Evolutionary conservation across 2,329 filamentous ascomycete genomes (phyloP).

Genomic region (Fusarium sp.): DNA sequence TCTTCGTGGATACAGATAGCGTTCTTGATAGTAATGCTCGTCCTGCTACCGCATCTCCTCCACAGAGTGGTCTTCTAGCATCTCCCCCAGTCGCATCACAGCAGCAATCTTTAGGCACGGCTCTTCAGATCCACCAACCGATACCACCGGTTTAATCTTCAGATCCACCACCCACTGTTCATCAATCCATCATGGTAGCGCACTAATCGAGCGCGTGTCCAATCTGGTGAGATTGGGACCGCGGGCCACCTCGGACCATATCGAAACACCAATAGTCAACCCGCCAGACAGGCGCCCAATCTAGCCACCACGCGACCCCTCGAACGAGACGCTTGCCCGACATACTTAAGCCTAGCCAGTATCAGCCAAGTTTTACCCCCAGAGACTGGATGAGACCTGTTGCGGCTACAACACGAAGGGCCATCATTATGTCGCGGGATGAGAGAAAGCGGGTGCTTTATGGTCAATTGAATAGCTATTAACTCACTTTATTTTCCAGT

Average conservation of each 20-base stretch:
- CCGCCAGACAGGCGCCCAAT: conserved; percentile 41
- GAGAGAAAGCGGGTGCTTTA: too few species aligned
- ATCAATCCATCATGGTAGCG: conserved; percentile 30
- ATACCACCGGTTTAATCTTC: conserved; percentile 9
- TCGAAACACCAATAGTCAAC: conserved; percentile 33
- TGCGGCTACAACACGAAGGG: conserved; percentile 22
- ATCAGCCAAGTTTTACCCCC: conserved; percentile 11
- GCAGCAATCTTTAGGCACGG: conserved; percentile 28
- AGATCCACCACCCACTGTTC: conserved; percentile 9
- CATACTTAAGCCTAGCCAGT: neutral
- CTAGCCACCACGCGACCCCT: conserved; percentile 9
- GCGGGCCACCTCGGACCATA: conserved; percentile 41
- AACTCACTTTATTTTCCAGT: too few species aligned
- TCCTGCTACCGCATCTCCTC: conserved; percentile 20
- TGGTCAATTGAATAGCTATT: too few species aligned
- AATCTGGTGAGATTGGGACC: conserved; percentile 47
- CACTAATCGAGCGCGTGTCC: conserved; percentile 48
- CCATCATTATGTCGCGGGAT: conserved; percentile 9
- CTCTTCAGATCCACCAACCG: conserved; percentile 44
- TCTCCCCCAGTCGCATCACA: conserved; percentile 14
- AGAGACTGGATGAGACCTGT: conserved; percentile 25
- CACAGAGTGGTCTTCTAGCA: conserved; percentile 10
- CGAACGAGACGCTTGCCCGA: conserved; percentile 14
- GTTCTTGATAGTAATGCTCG: conserved; percentile 79
- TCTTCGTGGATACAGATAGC: conserved; percentile 97